These are phyloP conservation scores for Pinus taeda DNA, from an alignment of 75 land plant genomes.

Conservation along the genomic window DNA sequence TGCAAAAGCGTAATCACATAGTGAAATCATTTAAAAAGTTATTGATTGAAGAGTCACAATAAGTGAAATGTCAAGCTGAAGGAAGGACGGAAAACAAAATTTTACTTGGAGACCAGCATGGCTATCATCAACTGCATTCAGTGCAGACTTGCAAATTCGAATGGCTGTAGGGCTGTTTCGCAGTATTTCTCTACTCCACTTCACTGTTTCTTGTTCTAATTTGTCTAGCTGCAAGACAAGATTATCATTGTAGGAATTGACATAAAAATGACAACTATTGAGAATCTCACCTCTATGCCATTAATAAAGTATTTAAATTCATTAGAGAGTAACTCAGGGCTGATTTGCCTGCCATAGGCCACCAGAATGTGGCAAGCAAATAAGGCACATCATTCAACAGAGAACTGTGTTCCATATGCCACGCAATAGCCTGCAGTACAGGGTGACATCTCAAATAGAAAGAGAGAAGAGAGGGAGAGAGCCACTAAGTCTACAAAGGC, in stretches of 20 bases:
- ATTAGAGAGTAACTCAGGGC: background rate
- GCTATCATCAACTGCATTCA: slow-evolving; percentile 96
- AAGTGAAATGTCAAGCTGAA: background rate
- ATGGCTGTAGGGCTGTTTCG: slow-evolving; percentile 92
- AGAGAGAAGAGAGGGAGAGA: too few species aligned
- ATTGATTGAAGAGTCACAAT: background rate
- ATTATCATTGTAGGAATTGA: background rate
- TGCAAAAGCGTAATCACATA: background rate
- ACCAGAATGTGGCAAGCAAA: background rate
- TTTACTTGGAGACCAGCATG: slow-evolving; percentile 90
- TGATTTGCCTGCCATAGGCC: background rate
- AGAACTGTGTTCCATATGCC: background rate
- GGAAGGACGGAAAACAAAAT: background rate
- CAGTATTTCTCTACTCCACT: slow-evolving; percentile 92
- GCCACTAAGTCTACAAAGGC: too few species aligned
- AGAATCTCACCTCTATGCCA: background rate
- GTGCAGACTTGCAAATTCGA: slow-evolving; percentile 80
- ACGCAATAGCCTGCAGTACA: background rate
- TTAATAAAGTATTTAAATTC: background rate
- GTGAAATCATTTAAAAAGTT: background rate
- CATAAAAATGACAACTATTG: background rate
- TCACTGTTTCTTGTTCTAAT: slow-evolving; percentile 80
- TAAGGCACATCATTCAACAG: background rate
- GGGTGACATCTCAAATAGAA: background rate
- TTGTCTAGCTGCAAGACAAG: slow-evolving; percentile 61